Percentiles rank a stretch among this genome's conserved stretches.
Conservation (phyloP, 306 rosid species). For the Vigna trinervia region DNA sequence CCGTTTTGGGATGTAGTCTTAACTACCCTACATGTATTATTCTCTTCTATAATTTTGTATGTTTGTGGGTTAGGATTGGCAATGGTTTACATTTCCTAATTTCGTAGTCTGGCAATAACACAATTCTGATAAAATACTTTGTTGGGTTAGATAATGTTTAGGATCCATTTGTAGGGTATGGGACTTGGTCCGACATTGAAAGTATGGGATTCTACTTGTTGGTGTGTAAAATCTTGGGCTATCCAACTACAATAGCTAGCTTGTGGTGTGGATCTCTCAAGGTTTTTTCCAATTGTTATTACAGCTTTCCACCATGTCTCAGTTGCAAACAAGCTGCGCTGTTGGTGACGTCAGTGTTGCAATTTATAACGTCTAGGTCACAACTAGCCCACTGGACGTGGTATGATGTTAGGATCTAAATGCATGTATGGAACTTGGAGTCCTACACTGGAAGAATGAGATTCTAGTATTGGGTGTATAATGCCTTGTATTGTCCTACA, state of each 20-base stretch:
- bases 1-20: conserved; percentile 4
- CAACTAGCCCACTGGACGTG: neutral
- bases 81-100: neutral
- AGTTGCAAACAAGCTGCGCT: too few species aligned
- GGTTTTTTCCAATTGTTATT: too few species aligned
- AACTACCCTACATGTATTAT: neutral
- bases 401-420: too few species aligned
- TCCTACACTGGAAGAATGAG: neutral
- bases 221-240: too few species aligned
- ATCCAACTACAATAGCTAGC: too few species aligned
- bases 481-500: neutral
- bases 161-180: too few species aligned
- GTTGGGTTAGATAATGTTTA: neutral
- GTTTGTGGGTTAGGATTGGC: conserved; percentile 17
- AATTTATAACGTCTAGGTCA: neutral
- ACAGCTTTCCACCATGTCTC: too few species aligned
- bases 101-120: neutral
- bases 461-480: neutral
- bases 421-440: too few species aligned
- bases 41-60: neutral
- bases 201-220: too few species aligned
- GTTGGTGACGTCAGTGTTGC: too few species aligned
- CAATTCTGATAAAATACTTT: conserved; percentile 1
- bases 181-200: too few species aligned
- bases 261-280: too few species aligned